Percentiles rank a stretch among this genome's conserved stretches.
phyloP scores from a whole-genome alignment of 441 rosid genomes.

The Bruguiera hainesii region DNA sequence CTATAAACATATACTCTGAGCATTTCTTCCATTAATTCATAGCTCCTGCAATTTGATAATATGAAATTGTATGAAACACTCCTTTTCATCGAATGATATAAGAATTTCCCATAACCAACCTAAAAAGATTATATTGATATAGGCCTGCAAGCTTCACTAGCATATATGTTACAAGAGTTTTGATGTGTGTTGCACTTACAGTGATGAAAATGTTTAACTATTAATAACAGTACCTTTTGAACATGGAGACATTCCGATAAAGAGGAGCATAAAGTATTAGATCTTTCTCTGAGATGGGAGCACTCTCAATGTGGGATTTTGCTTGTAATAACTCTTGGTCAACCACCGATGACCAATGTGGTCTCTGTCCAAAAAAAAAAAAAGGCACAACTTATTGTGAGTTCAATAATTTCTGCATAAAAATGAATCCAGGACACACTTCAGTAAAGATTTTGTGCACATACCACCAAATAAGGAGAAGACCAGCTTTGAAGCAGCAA shows the following conservation, averaged over 20 bases:
- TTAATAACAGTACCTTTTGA: conserved; percentile 48
- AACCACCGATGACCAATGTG: conserved; percentile 54
- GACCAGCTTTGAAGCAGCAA: conserved; percentile 48
- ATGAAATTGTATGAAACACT: neutral
- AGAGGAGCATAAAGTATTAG: conserved; percentile 54
- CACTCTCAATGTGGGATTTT: conserved; percentile 61
- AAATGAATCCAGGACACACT: conserved; percentile 4
- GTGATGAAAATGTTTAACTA: neutral
- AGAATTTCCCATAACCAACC: neutral
- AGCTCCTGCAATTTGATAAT: conserved; percentile 55
- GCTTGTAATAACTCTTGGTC: conserved; percentile 51
- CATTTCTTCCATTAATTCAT: conserved; percentile 77
- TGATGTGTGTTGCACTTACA: neutral
- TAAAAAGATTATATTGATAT: neutral
- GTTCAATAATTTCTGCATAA: conserved; percentile 4
- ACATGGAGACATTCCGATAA: conserved; percentile 65
- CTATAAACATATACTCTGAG: conserved; percentile 73
- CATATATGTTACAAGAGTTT: neutral
- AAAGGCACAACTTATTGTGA: neutral
- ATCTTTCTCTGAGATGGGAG: conserved; percentile 45
- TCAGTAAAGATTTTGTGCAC: conserved; percentile 13
- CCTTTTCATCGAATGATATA: neutral
- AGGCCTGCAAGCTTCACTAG: conserved; percentile 2
- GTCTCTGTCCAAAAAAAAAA: conserved; percentile 39
- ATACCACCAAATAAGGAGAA: conserved; percentile 41